A percentile compares a stretch with the other conserved stretches of the same genome.
These are phyloP conservation scores for Pouteria campechiana DNA, from an alignment of 179 eudicot genomes.

Conservation along the genomic window DNA sequence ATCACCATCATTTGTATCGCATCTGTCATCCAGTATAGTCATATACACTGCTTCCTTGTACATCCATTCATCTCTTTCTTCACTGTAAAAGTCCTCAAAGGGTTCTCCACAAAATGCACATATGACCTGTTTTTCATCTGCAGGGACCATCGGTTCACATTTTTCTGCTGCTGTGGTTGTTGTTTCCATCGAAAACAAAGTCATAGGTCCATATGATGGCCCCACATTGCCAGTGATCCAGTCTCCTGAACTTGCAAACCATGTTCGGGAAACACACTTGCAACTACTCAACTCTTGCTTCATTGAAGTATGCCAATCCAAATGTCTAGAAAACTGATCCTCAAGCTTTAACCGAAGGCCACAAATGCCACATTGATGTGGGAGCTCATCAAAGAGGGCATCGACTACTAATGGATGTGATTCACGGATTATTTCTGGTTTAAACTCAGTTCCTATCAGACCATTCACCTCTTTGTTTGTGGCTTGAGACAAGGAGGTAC, in stretches of 20 bases:
- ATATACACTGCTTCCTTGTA: constrained; percentile 73
- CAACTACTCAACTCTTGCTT: constrained; percentile 15
- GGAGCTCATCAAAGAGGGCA: constrained; percentile 49
- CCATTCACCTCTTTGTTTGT: constrained; percentile 19
- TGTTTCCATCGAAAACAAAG: constrained; percentile 6
- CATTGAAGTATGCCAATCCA: constrained; percentile 72
- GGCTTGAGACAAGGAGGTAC: constrained; percentile 16
- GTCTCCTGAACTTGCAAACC: constrained; percentile 47
- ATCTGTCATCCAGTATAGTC: constrained; percentile 23
- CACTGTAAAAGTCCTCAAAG: constrained; percentile 72
- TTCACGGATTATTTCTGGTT: constrained; percentile 57
- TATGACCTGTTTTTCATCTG: constrained; percentile 83
- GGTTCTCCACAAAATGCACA: constrained; percentile 86
- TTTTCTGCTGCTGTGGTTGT: constrained; percentile 19
- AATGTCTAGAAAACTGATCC: constrained; percentile 60
- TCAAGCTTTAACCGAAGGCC: constrained; percentile 55
- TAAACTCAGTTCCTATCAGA: constrained; percentile 70
- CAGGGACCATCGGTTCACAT: constrained; percentile 51
- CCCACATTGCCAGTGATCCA: constrained; percentile 50
- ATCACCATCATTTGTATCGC: constrained; percentile 14
- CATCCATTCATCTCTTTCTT: constrained; percentile 76
- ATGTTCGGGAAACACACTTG: constrained; percentile 42
- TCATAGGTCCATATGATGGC: constrained; percentile 12
- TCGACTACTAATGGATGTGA: constrained; percentile 54
- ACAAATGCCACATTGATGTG: constrained; percentile 53